phyloP scores from a whole-genome alignment of 352 stramenopile species.

The Globisporangium solare region DNA sequence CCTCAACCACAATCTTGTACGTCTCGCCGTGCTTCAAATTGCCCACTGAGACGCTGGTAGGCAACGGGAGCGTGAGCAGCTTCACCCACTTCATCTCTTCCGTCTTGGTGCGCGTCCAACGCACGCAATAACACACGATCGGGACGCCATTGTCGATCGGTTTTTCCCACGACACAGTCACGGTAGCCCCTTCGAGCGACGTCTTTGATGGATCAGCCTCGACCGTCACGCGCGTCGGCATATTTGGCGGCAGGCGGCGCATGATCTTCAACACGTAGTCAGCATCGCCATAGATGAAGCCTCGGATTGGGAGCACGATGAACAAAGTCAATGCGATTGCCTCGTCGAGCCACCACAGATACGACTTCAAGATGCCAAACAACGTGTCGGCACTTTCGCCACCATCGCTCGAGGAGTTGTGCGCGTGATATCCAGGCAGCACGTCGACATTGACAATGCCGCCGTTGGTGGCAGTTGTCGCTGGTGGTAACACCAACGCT shows the following conservation, averaged over 20 bases:
- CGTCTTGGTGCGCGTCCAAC: conserved; percentile 72
- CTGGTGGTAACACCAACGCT: neutral
- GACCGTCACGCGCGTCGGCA: conserved; percentile 75
- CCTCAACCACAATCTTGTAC: conserved; percentile 83
- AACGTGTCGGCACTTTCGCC: conserved; percentile 13
- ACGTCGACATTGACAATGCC: neutral
- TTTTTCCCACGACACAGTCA: conserved; percentile 75
- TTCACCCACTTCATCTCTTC: conserved; percentile 80
- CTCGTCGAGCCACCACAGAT: conserved; percentile 86
- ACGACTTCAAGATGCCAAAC: conserved; percentile 51
- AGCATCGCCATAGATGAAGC: conserved; percentile 81
- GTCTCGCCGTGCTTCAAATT: conserved; percentile 74
- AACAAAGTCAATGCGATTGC: conserved; percentile 69
- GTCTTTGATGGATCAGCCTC: conserved; percentile 57
- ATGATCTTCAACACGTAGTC: conserved; percentile 65
- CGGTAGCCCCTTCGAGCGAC: conserved; percentile 46
- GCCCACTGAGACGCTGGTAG: conserved; percentile 49
- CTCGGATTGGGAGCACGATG: conserved; percentile 70
- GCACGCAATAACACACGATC: conserved; percentile 82
- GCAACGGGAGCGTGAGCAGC: conserved; percentile 59
- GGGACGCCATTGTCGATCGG: conserved; percentile 68
- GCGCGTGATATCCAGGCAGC: neutral
- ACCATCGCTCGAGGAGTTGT: conserved; percentile 10
- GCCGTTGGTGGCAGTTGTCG: neutral
- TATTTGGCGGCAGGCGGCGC: conserved; percentile 68